These are phyloP conservation scores for Melaleuca alternifolia DNA, from an alignment of 345 rosid species.

Conservation along the genomic window DNA sequence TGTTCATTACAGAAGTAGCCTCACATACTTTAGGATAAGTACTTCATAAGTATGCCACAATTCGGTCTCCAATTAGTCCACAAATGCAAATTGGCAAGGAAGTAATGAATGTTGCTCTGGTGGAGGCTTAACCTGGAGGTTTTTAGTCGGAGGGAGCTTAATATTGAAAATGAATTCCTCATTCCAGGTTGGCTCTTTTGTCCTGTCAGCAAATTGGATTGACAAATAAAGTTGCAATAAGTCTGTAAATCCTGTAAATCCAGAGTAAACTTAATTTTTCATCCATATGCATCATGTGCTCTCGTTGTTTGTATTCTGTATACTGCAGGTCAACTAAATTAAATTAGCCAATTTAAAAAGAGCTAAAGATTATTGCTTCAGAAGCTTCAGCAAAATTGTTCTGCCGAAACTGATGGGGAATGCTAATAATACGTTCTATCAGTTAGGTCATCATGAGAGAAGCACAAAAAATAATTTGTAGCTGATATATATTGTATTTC, in stretches of 20 bases:
- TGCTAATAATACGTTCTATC: not conserved
- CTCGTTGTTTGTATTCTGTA: not conserved
- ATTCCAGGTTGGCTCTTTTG: conserved; percentile 79
- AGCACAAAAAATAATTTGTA: not conserved
- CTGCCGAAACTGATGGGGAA: not conserved
- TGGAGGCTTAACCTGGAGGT: conserved; percentile 50
- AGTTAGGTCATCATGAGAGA: not conserved
- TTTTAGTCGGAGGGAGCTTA: conserved; percentile 43
- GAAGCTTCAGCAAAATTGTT: not conserved
- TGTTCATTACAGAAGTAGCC: not conserved
- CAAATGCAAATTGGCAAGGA: not conserved
- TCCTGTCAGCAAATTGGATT: conserved; percentile 34
- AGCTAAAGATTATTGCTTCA: not conserved
- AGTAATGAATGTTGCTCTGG: not conserved
- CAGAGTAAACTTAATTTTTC: not conserved
- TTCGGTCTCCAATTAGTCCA: not conserved
- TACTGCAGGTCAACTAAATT: not conserved
- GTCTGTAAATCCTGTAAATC: not conserved
- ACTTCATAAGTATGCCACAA: not conserved
- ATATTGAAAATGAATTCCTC: conserved; percentile 62
- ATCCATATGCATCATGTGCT: not conserved
- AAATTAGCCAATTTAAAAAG: not conserved
- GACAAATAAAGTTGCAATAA: not conserved
- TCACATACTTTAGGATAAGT: not conserved
- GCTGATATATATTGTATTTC: not conserved